Conservation (phyloP, 306 rosid species). For the Prunus padus region DNA sequence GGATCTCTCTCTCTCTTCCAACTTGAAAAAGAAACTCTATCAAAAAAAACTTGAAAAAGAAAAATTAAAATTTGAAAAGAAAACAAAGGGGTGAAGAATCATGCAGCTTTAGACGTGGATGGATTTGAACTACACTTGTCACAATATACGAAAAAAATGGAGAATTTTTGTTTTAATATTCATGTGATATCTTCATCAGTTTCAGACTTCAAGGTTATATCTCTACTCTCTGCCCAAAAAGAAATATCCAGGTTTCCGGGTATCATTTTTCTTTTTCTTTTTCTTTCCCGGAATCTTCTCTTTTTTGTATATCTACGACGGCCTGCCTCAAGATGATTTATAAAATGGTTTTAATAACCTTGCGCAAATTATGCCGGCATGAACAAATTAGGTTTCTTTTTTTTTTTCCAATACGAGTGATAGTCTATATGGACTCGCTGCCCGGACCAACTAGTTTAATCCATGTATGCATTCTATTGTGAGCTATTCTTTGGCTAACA, state of each 20-base stretch:
- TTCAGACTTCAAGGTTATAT: background rate
- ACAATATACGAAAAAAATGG: background rate
- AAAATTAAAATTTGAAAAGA: too few species aligned
- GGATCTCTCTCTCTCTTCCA: background rate
- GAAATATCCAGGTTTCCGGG: slow-evolving; percentile 20
- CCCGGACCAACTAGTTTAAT: rapidly evolving
- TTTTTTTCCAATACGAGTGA: too few species aligned
- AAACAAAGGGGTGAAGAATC: background rate
- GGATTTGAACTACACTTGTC: background rate
- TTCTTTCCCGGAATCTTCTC: background rate
- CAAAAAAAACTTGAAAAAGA: background rate
- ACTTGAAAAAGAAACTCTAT: too few species aligned
- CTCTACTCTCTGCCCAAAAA: background rate
- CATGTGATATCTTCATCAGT: slow-evolving; percentile 8
- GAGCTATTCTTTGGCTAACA: too few species aligned
- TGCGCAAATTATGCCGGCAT: too few species aligned
- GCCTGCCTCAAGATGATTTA: background rate
- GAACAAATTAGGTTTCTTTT: too few species aligned
- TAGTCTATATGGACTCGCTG: too few species aligned
- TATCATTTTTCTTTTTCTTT: slow-evolving; percentile 17
- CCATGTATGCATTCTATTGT: too few species aligned
- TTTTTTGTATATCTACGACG: background rate
- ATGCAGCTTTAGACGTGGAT: background rate
- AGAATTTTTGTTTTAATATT: background rate
- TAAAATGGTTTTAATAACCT: background rate